Conservation (phyloP, 2,329 filamentous ascomycete species). For the Colletotrichum somersetense region DNA sequence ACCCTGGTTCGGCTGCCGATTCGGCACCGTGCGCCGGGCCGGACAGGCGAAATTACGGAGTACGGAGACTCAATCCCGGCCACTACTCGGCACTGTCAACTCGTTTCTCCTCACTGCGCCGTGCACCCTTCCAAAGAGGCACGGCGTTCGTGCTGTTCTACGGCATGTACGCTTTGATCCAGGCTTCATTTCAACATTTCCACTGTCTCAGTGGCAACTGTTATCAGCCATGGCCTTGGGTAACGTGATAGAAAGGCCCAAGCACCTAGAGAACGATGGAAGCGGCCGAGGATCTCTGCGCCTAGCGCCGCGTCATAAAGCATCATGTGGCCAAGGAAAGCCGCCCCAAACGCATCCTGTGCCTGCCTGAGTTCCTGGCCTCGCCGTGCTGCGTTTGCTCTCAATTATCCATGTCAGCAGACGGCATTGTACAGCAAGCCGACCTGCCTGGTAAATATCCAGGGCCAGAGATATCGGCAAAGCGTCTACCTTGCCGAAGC, state of each 20-base stretch:
- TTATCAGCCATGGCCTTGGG: neutral
- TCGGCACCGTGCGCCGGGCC: constrained; percentile 12
- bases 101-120: neutral
- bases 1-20: constrained; percentile 3
- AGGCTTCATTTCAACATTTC: neutral
- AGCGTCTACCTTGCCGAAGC: constrained; percentile 5
- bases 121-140: neutral
- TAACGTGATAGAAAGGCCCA: neutral
- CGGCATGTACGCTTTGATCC: neutral
- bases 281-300: neutral
- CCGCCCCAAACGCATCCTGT: neutral
- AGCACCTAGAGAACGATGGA: neutral
- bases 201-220: neutral
- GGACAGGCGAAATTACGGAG: neutral
- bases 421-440: constrained; percentile 6
- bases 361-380: neutral
- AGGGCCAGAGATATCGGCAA: constrained; percentile 1
- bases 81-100: neutral
- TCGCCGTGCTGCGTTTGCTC: neutral
- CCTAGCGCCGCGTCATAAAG: constrained; percentile 11
- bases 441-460: neutral
- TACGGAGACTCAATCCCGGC: constrained; percentile 7
- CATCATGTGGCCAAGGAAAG: constrained; percentile 11
- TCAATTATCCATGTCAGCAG: constrained; percentile 4
- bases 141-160: constrained; percentile 13